phyloP scores from a whole-genome alignment of 352 stramenopile species.

The Thalassiosira exigua region DNA sequence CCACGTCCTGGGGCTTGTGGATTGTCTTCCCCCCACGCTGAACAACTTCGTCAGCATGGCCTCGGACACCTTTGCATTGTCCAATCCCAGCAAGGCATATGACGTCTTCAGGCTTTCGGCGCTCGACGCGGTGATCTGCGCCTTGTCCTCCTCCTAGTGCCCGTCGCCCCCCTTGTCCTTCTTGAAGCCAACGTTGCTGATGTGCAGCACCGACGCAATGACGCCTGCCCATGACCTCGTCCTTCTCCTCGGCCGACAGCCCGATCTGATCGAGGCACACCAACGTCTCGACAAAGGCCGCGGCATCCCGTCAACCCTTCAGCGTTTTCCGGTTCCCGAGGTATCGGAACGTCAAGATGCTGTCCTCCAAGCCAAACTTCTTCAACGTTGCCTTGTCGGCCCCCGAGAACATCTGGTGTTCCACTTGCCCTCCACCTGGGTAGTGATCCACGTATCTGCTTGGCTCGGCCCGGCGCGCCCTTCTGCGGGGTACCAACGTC shows the following conservation, averaged over 20 bases:
- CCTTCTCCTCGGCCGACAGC: slow-evolving; percentile 70
- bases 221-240: slow-evolving; percentile 91
- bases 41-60: slow-evolving; percentile 82
- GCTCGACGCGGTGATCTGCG: slow-evolving; percentile 63
- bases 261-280: slow-evolving; percentile 76
- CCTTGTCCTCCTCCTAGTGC: slow-evolving; percentile 80
- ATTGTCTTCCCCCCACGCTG: slow-evolving; percentile 81
- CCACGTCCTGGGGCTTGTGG: slow-evolving; percentile 79
- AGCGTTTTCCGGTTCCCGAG: slow-evolving; percentile 56
- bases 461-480: too few relatives aligned
- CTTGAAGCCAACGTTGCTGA: slow-evolving; percentile 96
- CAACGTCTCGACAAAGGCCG: slow-evolving; percentile 74
- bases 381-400: slow-evolving; percentile 53
- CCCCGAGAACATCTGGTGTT: slow-evolving; percentile 91
- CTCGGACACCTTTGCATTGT: slow-evolving; percentile 70
- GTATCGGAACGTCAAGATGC: slow-evolving; percentile 72
- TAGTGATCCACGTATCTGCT: slow-evolving; percentile 93
- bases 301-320: slow-evolving; percentile 69
- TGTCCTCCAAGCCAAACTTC: slow-evolving; percentile 64
- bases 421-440: slow-evolving; percentile 93
- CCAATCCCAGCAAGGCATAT: slow-evolving; percentile 79
- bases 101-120: slow-evolving; percentile 67
- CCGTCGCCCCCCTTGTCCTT: slow-evolving; percentile 88
- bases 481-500: too few relatives aligned
- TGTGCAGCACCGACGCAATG: slow-evolving; percentile 92